Evolutionary conservation across 1,139 yeast genomes (phyloP).

Genomic region (Pichia sp.): DNA sequence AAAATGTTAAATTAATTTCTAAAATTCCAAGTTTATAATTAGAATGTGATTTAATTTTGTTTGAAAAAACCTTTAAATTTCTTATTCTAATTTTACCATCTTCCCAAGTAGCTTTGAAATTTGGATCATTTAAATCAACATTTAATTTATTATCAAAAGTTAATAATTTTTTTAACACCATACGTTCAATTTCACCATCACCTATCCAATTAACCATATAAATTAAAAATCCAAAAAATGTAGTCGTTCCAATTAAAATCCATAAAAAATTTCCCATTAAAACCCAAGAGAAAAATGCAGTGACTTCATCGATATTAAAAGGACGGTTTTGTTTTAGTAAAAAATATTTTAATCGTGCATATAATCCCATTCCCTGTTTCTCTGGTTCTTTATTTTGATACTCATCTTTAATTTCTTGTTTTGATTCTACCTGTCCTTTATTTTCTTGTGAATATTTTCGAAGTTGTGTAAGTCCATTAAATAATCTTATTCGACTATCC

Average conservation of each 20-base stretch:
- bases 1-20: conserved; percentile 51
- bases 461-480: too few species aligned
- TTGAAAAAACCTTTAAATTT: conserved; percentile 39
- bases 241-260: conserved; percentile 82
- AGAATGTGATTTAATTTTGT: conserved; percentile 27
- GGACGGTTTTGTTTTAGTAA: conserved; percentile 61
- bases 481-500: too few species aligned
- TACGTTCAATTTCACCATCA: conserved; percentile 24
- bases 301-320: conserved; percentile 79
- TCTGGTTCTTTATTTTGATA: background rate
- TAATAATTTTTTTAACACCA: conserved; percentile 23
- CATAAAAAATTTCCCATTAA: conserved; percentile 80
- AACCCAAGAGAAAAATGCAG: conserved; percentile 87
- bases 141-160: conserved; percentile 35
- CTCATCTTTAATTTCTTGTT: too few species aligned
- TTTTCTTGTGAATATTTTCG: too few species aligned
- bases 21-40: conserved; percentile 40
- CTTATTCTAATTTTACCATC: conserved; percentile 57
- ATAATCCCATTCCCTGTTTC: conserved; percentile 27
- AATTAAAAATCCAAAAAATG: conserved; percentile 44
- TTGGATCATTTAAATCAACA: conserved; percentile 42
- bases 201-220: conserved; percentile 25
- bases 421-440: too few species aligned
- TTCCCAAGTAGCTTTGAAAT: conserved; percentile 39
- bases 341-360: conserved; percentile 51